Base-by-base conservation (phyloP, 495 filamentous ascomycete species). In the Penicillium daleae region DNA sequence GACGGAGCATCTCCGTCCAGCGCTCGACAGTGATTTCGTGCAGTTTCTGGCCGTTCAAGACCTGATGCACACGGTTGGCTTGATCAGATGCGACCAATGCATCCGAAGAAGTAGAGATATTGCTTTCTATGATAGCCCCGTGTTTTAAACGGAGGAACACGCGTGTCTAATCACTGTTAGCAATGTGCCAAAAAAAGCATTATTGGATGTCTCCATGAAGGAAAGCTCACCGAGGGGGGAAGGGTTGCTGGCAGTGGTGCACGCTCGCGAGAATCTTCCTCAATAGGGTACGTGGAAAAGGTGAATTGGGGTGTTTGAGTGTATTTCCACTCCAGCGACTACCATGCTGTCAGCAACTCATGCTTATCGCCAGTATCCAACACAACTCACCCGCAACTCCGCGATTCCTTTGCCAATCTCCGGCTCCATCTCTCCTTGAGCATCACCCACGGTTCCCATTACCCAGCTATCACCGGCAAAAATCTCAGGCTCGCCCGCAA, bases 241-340 rank as follows among this genome's bases (percentile, higher is more conserved):
- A 82, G 66, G n/a, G 72, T 74, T 8, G 71, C 40, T 8, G 80
- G 82, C 44, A 83, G 57, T 8, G 76, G 66, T 15, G 84, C 81
- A 50, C 85, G 74, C 51, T 78, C 78, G 12, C 85, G 78, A 17
- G 79, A 78, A 64, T 89, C 86, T 0, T 83, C 82, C 44, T 83
- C 79, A 12, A 77, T 84, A 4, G 74, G 66, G 62, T 82, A 78
- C 21, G 82, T 86, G 7, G 85, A 87, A 50, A 96, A 89, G 26
- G 85, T 89, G 71, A 97, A 97, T 66, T 89, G 86, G 0, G 93
- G 93, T 21, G 93, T 97, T 73, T 96, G 91, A 3, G 82, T 83
- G 72, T 88, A 96, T 65, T 89, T 88, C 91, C 92, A 96, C 13
- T 89, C 87, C 6, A 76, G 69, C 0, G 90, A 92, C 86, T 91